Conservation (phyloP, 1,139 yeast species). For the Kodamaea sp. region DNA sequence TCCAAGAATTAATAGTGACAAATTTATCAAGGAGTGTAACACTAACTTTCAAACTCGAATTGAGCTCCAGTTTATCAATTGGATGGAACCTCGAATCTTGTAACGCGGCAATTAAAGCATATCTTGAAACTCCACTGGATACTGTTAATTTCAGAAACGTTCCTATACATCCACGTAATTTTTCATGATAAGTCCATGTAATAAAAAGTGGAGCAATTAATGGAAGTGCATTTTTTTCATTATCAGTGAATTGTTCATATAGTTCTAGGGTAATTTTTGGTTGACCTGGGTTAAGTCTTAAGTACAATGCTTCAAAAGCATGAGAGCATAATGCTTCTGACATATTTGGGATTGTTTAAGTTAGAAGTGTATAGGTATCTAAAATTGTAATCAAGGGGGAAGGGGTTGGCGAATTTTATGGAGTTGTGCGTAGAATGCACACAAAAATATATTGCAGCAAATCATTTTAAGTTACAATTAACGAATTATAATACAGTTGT, state of each 20-base stretch:
- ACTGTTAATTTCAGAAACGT: conserved; percentile 55
- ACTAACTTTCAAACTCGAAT: conserved; percentile 33
- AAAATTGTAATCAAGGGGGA: no score
- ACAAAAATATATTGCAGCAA: no score
- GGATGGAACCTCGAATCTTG: conserved; percentile 78
- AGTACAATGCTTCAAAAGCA: conserved; percentile 36
- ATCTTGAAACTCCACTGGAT: conserved; percentile 57
- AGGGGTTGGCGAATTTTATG: no score
- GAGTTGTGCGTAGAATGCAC: no score
- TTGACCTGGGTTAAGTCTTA: conserved; percentile 15
- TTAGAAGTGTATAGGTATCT: no score
- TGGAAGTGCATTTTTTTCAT: conserved; percentile 38
- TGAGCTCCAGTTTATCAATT: conserved; percentile 54
- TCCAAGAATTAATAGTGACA: conserved; percentile 43
- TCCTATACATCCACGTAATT: conserved; percentile 89
- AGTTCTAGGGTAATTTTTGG: conserved; percentile 17
- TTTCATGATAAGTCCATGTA: conserved; percentile 68
- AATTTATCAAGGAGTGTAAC: conserved; percentile 69
- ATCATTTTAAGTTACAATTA: conserved; percentile 5
- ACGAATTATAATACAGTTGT: conserved; percentile 22
- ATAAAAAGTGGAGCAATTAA: conserved; percentile 60
- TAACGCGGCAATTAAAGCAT: conserved; percentile 64
- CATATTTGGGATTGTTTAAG: conserved; percentile 12
- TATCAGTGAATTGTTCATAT: conserved; percentile 14
- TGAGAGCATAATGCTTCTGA: conserved; percentile 35